Percentiles rank a stretch among this genome's conserved stretches.
These are phyloP conservation scores for Penicillium waksmanii DNA, from an alignment of 495 filamentous ascomycete species.

Conservation along the genomic window DNA sequence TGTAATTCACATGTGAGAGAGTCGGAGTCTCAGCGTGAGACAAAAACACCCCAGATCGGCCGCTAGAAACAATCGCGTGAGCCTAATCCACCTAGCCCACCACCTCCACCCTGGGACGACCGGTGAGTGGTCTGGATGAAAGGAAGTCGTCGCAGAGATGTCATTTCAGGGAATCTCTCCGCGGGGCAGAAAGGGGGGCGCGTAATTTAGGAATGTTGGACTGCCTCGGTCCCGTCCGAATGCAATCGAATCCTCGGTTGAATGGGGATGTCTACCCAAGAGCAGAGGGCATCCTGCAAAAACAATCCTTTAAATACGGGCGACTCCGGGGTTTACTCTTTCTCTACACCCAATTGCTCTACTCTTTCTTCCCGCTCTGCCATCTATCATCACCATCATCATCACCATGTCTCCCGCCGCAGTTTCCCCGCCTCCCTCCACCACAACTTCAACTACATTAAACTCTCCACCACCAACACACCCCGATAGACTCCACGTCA, in stretches of 20 bases:
- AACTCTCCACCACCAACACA: constrained; percentile 34
- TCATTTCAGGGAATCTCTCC: not conserved
- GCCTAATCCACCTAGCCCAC: constrained; percentile 4
- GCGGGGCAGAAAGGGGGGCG: not conserved
- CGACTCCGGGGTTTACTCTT: not conserved
- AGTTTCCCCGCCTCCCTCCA: constrained; percentile 18
- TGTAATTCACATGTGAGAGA: constrained; percentile 1
- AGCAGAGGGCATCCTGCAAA: not conserved
- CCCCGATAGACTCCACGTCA: constrained; percentile 39
- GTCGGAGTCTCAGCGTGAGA: too few species aligned
- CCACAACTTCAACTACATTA: constrained; percentile 13
- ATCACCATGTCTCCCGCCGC: constrained; percentile 27
- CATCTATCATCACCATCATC: too few species aligned
- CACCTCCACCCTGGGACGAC: not conserved
- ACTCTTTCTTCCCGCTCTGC: not conserved
- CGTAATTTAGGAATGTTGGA: not conserved
- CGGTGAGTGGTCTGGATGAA: not conserved
- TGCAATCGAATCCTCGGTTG: not conserved
- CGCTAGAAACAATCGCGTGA: not conserved
- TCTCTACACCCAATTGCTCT: not conserved
- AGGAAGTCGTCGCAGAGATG: not conserved
- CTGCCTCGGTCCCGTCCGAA: constrained; percentile 3
- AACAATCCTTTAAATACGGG: not conserved
- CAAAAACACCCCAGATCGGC: not conserved
- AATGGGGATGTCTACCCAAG: not conserved